A percentile compares a stretch with the other conserved stretches of the same genome.
phyloP scores from a whole-genome alignment of 2,329 filamentous ascomycete genomes.

The Pyrenophora seminiperda region DNA sequence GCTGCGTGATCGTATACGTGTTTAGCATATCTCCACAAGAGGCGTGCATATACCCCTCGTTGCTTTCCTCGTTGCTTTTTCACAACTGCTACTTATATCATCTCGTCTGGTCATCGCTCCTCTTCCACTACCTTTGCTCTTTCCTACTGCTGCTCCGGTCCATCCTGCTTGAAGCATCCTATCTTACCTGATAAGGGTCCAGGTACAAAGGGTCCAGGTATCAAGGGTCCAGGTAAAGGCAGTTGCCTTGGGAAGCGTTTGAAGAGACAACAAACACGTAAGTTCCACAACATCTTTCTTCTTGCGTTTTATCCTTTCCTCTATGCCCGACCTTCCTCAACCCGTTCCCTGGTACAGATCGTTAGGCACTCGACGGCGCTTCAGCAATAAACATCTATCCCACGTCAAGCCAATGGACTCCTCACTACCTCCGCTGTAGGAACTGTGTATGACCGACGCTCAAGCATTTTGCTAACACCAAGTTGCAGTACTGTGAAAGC shows the following conservation, averaged over 20 bases:
- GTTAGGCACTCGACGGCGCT: neutral
- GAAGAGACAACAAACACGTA: neutral
- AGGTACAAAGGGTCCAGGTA: too few relatives aligned
- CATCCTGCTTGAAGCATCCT: too few relatives aligned
- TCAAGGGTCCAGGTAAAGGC: too few relatives aligned
- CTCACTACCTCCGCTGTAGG: neutral
- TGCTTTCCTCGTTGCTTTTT: constrained; percentile 3
- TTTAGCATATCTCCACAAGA: neutral
- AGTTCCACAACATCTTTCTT: too few relatives aligned
- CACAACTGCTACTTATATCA: neutral
- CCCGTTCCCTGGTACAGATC: too few relatives aligned
- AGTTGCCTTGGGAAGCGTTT: neutral
- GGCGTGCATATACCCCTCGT: constrained; percentile 6
- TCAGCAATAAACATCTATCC: neutral
- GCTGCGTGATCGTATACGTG: neutral
- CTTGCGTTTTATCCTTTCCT: too few relatives aligned
- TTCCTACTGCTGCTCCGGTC: too few relatives aligned
- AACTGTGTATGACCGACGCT: neutral
- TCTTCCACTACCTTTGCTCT: neutral
- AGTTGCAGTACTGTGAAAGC: constrained; percentile 5
- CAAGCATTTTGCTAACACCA: neutral
- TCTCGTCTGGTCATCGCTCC: neutral
- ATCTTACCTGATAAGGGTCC: too few relatives aligned
- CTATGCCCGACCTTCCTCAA: too few relatives aligned
- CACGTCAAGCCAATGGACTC: neutral